phyloP scores from a whole-genome alignment of 192 early-diverging fungal species.

The Backusella sp. region DNA sequence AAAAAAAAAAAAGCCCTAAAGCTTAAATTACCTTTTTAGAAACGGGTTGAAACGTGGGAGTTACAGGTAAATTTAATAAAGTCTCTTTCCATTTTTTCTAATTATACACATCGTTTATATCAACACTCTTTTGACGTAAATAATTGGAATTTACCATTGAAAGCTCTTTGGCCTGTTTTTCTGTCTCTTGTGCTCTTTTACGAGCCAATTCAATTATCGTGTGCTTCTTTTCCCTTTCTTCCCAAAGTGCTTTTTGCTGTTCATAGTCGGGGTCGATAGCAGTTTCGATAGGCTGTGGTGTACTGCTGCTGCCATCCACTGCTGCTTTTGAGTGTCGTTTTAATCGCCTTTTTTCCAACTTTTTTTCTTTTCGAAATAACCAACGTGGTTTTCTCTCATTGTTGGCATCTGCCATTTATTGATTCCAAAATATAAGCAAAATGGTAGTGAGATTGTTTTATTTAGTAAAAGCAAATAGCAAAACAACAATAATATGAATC shows the following conservation, averaged over 20 bases:
- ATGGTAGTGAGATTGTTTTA: not conserved
- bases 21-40: conserved; percentile 2
- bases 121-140: not conserved
- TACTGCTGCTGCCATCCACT: not conserved
- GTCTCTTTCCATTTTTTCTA: conserved; percentile 16
- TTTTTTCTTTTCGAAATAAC: conserved; percentile 9
- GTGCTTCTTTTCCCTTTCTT: conserved; percentile 7
- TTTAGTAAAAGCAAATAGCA: not conserved
- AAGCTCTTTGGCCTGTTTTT: conserved; percentile 12
- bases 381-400: not conserved
- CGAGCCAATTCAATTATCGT: conserved; percentile 3
- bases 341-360: conserved; percentile 4
- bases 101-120: not conserved
- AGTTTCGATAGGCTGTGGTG: not conserved
- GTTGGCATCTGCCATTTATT: not conserved
- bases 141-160: not conserved
- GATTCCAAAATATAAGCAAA: not conserved
- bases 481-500: not conserved
- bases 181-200: conserved; percentile 8
- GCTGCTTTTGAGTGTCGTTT: not conserved
- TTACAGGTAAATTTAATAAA: conserved; percentile 17
- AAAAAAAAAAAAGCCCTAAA: not conserved
- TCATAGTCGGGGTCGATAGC: not conserved
- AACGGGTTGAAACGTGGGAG: not conserved
- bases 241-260: conserved; percentile 9